Base-by-base conservation (phyloP, 2,329 filamentous ascomycete genomes). In the Apiospora saccharicola region DNA sequence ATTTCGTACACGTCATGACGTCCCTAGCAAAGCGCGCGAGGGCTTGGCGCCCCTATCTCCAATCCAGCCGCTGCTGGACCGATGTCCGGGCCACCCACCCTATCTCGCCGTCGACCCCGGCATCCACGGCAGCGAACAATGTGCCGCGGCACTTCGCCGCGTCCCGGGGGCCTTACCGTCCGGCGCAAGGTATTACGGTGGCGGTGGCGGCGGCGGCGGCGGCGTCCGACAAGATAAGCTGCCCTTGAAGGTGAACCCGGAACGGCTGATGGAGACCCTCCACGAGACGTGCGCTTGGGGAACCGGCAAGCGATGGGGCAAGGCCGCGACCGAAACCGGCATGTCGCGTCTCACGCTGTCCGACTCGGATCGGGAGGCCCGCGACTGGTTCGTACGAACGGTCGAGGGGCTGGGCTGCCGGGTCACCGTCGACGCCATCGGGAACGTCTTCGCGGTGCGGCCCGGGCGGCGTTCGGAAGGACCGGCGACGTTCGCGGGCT, bases 401-500 rank as follows among this genome's bases (percentile, higher is more conserved):
- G 90, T 89, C 1, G 82, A 89, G 76, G 84, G 83, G 0, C 83
- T 95, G 0, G 92, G 91, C 13, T 96, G 93, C 80, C 85, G 86
- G 3, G 86, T 93, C 10, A 91, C 87, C 0, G 81, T 94, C 1
- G 94, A 96, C 79, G 85, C 89, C 37, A 95, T 96, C 89, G 93
- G 93, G 26, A 96, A 96, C 76, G 93, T 92, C 73, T 96, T 96
- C 79, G 92, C 93, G 0, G 85, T 94, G 4, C 87, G 91, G 3
- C 88, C 90, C 3, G 93, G 93, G 8, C 30, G 47, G 8, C 30
- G 47, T 0, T 83, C 87, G 71, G 85, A 88, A 37, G 88, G 88
- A 2, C 85, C 89, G 12, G 88, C 92, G 0, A 93, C 91, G 1
- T 93, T 90, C 74, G 91, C 90, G 41, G 93, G 93, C 1, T 92